Base-by-base conservation (phyloP, 2,329 filamentous ascomycete genomes). In the Aspergillus sp. region DNA sequence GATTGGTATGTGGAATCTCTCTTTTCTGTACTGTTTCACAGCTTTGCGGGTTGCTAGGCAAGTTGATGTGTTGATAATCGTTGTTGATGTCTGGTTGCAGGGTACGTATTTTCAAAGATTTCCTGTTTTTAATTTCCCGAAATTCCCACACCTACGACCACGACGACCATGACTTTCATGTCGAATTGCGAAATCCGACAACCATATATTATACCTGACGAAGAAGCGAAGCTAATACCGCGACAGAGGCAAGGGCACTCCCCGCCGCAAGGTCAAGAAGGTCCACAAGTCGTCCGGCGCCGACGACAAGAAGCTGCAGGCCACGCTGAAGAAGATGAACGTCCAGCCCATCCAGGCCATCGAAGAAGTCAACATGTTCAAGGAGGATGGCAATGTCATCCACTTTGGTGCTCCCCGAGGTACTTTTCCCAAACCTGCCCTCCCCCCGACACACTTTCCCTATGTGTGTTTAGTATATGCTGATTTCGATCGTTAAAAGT, bases 281-380 rank as follows among this genome's bases (percentile, higher is more conserved):
- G 87, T 91, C 60, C 88, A 94, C 75, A 88, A 88, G 73, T 87
- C 83, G 73, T 86, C 86, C 59, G 88, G 86, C 70, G 88, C 87
- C 73, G 93, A 98, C 72, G 93, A 98, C 85, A 97, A 96, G 88
- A 98, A 98, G 83, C 88, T 98, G 57, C 93, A 98, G 79, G 82
- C 85, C 53, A 78, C 88, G 54, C 81, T 98, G 60, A 98, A 98
- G 87, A 98, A 98, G 86, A 83, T 98, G 73, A 97, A 97, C 76
- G 91, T 94, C 50, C 93, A 98, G 82, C 93, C 93, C 66, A 97
- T 98, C 75, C 90, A 94, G 79, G 88, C 87, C 59, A 98, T 98
- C 65, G 93, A 98, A 83, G 93, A 98, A 80, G 93, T 98, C 73
- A 98, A 98, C 85, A 98, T 98, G 93, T 98, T 98, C 85, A 98